A percentile compares a stretch with the other conserved stretches of the same genome.
These are phyloP conservation scores for Metschnikowia lochheadii DNA, from an alignment of 805 yeast species.

Conservation along the genomic window DNA sequence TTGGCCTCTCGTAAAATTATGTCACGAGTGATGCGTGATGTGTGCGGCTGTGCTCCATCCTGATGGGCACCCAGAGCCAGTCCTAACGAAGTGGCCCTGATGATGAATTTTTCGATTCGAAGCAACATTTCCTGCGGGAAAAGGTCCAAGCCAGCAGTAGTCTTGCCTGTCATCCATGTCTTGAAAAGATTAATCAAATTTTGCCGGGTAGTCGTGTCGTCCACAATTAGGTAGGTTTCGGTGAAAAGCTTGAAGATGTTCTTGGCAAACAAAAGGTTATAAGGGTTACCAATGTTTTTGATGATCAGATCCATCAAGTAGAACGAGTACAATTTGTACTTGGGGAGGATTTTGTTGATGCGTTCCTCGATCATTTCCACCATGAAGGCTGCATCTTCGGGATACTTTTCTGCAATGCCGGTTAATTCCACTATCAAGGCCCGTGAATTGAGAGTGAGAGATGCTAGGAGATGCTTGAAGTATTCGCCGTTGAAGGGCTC, in stretches of 20 bases:
- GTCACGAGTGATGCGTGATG: conserved; percentile 21
- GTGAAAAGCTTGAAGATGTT: conserved; percentile 34
- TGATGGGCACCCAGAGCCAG: conserved; percentile 5
- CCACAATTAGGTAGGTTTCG: conserved; percentile 36
- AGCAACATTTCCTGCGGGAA: conserved; percentile 28
- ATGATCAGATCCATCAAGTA: conserved; percentile 41
- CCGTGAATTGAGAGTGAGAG: conserved; percentile 35
- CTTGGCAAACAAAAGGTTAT: conserved; percentile 34
- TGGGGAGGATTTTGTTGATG: conserved; percentile 35
- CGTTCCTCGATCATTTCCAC: conserved; percentile 33
- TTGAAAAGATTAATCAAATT: conserved; percentile 37
- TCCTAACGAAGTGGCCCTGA: conserved; percentile 32
- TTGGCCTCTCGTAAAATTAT: conserved; percentile 35
- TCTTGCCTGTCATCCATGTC: conserved; percentile 36
- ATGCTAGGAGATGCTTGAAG: conserved; percentile 28
- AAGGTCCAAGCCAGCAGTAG: conserved; percentile 31
- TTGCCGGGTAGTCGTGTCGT: conserved; percentile 38
- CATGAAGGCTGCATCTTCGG: conserved; percentile 31
- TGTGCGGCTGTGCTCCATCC: conserved; percentile 9
- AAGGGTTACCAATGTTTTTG: conserved; percentile 43
- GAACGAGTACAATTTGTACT: conserved; percentile 30
- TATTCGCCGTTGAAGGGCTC: conserved; percentile 25
- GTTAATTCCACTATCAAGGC: conserved; percentile 39
- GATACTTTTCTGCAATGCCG: conserved; percentile 30
- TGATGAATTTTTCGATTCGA: conserved; percentile 37